phyloP scores from a whole-genome alignment of 805 yeast genomes.

The Saccharomycopsis schoenii region DNA sequence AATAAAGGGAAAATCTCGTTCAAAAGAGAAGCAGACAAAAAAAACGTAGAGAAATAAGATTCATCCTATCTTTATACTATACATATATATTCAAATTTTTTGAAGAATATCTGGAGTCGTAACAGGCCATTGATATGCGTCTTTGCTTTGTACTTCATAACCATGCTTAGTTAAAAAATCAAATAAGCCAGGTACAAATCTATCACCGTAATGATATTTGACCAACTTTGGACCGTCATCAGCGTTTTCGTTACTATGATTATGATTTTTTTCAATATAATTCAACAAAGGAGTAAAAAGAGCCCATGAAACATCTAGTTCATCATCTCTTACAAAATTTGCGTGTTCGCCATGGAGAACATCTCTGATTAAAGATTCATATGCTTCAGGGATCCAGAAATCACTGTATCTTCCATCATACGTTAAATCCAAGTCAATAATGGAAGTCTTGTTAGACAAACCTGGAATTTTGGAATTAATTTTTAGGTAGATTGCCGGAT shows the following conservation, averaged over 20 bases:
- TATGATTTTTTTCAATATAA: slow-evolving; percentile 42
- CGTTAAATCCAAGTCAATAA: slow-evolving; percentile 85
- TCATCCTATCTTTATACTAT: not conserved
- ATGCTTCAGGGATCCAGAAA: slow-evolving; percentile 96
- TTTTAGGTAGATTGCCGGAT: slow-evolving; percentile 89
- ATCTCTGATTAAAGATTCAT: slow-evolving; percentile 90
- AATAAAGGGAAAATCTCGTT: no score
- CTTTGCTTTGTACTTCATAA: slow-evolving; percentile 53
- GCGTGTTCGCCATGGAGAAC: slow-evolving; percentile 88
- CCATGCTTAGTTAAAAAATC: slow-evolving; percentile 61
- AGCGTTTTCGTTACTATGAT: slow-evolving; percentile 21
- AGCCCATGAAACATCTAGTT: slow-evolving; percentile 86
- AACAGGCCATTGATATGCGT: slow-evolving; percentile 85
- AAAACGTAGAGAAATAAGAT: no score
- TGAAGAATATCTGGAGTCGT: slow-evolving; percentile 35
- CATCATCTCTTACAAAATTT: slow-evolving; percentile 96
- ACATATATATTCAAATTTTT: slow-evolving; percentile 7
- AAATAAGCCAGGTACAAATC: slow-evolving; percentile 68
- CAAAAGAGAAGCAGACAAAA: no score
- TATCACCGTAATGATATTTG: slow-evolving; percentile 77
- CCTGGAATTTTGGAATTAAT: slow-evolving; percentile 94
- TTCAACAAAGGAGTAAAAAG: slow-evolving; percentile 87
- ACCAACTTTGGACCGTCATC: slow-evolving; percentile 56
- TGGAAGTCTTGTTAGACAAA: slow-evolving; percentile 65
- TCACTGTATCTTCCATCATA: slow-evolving; percentile 73